Percentiles rank a stretch among this genome's conserved stretches.
Conservation (phyloP, 2,329 filamentous ascomycete genomes). For the Xylaria sp. region DNA sequence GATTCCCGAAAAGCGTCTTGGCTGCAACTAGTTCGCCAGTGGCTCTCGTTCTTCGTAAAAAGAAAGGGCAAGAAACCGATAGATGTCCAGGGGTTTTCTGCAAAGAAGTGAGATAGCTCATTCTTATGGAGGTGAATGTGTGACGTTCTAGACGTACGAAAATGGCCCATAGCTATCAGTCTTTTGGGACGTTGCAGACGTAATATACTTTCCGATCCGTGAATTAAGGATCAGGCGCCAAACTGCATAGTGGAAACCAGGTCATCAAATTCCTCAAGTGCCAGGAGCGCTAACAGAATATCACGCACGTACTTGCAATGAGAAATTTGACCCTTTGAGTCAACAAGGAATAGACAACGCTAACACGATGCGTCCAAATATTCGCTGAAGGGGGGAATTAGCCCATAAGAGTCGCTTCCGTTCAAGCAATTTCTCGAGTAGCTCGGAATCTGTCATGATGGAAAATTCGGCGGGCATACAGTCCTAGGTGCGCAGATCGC, state of each 20-base stretch:
- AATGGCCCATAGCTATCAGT: constrained; percentile 19
- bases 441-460: constrained; percentile 25
- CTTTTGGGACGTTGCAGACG: constrained; percentile 7
- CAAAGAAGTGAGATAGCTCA: constrained; percentile 39
- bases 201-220: constrained; percentile 14
- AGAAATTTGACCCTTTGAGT: constrained; percentile 5
- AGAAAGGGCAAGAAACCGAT: constrained; percentile 22
- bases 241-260: constrained; percentile 42
- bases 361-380: constrained; percentile 12
- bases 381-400: constrained; percentile 6
- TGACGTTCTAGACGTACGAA: constrained; percentile 37
- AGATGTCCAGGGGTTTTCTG: constrained; percentile 27
- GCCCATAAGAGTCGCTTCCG: neutral
- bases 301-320: constrained; percentile 46
- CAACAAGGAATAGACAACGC: constrained; percentile 11
- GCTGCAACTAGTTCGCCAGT: constrained; percentile 15
- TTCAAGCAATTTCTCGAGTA: neutral
- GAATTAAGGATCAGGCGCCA: constrained; percentile 23
- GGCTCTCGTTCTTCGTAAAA: constrained; percentile 20
- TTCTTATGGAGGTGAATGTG: constrained; percentile 28
- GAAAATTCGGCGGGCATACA: constrained; percentile 20
- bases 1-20: constrained; percentile 26
- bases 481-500: constrained; percentile 27
- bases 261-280: constrained; percentile 44
- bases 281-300: constrained; percentile 44